Percentiles rank a stretch among this genome's conserved stretches.
Conservation (phyloP, 192 early-diverging fungal species). For the Entomortierella parvispora region DNA sequence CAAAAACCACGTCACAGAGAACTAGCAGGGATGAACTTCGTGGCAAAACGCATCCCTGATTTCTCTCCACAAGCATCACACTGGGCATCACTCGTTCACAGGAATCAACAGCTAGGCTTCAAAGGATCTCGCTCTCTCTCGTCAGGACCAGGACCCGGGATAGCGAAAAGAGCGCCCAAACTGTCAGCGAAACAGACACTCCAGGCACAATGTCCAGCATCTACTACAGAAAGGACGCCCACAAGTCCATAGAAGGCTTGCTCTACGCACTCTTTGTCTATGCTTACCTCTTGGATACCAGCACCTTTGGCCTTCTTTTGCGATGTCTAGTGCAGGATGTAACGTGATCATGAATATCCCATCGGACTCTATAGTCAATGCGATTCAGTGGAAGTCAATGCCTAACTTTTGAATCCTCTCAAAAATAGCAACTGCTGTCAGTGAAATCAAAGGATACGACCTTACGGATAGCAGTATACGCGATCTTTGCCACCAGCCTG, state of each 20-base stretch:
- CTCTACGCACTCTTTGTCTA: constrained; percentile 45
- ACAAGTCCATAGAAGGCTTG: constrained; percentile 38
- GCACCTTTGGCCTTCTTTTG: constrained; percentile 31
- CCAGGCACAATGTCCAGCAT: constrained; percentile 13
- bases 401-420: background rate
- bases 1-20: constrained; percentile 11
- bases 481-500: constrained; percentile 7
- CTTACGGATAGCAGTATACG: constrained; percentile 27
- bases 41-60: background rate
- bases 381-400: too few species aligned
- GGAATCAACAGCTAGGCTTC: too few species aligned
- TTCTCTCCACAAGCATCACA: background rate
- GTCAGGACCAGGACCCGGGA: background rate
- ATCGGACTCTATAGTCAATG: background rate
- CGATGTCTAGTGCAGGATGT: constrained; percentile 36
- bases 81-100: too few species aligned
- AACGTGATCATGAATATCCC: background rate
- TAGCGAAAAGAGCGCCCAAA: background rate
- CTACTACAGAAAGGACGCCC: constrained; percentile 39
- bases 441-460: constrained; percentile 40
- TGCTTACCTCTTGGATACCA: constrained; percentile 41
- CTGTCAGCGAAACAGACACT: background rate
- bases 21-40: background rate
- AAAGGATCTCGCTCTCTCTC: background rate
- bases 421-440: constrained; percentile 32